Percentiles rank a stretch among this genome's conserved stretches.
phyloP scores from a whole-genome alignment of 768 basidiomycete genomes.

The Suillus paluster region DNA sequence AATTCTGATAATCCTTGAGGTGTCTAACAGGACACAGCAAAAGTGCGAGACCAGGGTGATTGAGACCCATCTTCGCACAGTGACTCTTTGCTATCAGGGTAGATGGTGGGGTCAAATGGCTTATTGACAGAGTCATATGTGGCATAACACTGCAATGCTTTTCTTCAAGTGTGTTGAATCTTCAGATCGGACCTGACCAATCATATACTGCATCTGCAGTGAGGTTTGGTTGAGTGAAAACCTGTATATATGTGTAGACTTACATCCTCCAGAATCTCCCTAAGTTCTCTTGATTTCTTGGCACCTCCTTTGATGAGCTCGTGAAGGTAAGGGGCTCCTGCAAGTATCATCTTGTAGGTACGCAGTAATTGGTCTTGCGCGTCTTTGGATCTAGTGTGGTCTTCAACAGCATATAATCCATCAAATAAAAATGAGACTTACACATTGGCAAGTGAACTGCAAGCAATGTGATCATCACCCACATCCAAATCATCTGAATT shows the following conservation, averaged over 20 bases:
- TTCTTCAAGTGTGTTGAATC: neutral
- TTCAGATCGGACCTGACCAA: neutral
- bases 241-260: neutral
- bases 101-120: neutral
- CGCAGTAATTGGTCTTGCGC: neutral
- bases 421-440: too few species aligned
- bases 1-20: neutral
- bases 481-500: neutral
- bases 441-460: too few species aligned
- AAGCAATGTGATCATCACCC: too few species aligned
- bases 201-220: neutral
- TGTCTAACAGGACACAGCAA: slow-evolving; percentile 2
- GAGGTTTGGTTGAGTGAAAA: neutral
- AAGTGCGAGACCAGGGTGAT: slow-evolving; percentile 8
- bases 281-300: neutral
- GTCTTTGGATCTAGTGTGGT: neutral
- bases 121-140: too few species aligned
- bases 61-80: slow-evolving; percentile 5
- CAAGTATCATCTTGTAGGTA: neutral
- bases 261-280: neutral
- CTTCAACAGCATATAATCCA: too few species aligned
- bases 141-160: neutral
- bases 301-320: neutral
- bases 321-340: neutral
- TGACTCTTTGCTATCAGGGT: neutral